Evolutionary conservation across 2,329 filamentous ascomycete genomes (phyloP).

Genomic region (Periconia sp.): DNA sequence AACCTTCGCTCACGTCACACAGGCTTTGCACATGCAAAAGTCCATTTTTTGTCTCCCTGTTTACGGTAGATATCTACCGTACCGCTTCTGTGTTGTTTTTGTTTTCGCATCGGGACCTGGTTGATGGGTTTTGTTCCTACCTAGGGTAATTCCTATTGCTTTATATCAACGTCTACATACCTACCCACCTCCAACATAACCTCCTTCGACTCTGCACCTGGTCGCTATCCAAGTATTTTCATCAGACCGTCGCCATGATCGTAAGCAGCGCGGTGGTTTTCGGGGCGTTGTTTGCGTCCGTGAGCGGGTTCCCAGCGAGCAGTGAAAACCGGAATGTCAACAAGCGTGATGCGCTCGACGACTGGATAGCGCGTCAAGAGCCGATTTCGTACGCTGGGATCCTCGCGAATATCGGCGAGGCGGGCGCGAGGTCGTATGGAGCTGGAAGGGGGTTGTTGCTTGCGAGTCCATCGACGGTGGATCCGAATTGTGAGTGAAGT

Average conservation of each 20-base stretch:
- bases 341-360: slow-evolving; percentile 15
- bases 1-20: too few relatives aligned
- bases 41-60: too few relatives aligned
- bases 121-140: too few relatives aligned
- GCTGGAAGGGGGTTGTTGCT: slow-evolving; percentile 55
- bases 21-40: too few relatives aligned
- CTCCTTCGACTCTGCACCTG: not conserved
- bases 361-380: slow-evolving; percentile 48
- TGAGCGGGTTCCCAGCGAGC: slow-evolving; percentile 5
- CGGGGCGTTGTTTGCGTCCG: not conserved
- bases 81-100: too few relatives aligned
- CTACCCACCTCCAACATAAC: not conserved
- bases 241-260: not conserved
- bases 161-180: too few relatives aligned
- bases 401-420: slow-evolving; percentile 57
- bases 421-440: slow-evolving; percentile 50
- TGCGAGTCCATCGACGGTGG: slow-evolving; percentile 54
- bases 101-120: too few relatives aligned
- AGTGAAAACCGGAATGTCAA: not conserved
- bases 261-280: not conserved
- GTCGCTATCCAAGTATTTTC: not conserved
- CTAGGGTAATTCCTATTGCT: too few relatives aligned
- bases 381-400: slow-evolving; percentile 52
- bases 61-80: too few relatives aligned
- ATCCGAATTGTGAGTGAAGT: slow-evolving; percentile 53